Conservation (phyloP, 2,329 filamentous ascomycete species). For the Botrytis elliptica region DNA sequence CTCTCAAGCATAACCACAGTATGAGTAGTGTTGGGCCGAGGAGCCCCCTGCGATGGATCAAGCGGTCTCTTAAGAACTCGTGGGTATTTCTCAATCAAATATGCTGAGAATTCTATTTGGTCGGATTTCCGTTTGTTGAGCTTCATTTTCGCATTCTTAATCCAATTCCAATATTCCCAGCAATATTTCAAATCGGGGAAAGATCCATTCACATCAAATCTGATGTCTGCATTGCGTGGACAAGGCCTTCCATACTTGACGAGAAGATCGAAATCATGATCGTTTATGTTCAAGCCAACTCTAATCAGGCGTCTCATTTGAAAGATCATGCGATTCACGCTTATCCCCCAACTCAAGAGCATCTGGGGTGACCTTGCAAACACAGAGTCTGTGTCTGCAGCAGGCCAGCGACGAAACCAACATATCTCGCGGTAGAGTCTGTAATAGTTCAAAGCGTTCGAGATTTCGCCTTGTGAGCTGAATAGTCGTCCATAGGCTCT, state of each 20-base stretch:
- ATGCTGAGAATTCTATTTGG: background rate
- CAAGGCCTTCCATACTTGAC: background rate
- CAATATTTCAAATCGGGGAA: background rate
- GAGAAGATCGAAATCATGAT: conserved; percentile 11
- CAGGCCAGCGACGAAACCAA: background rate
- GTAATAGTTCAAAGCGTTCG: background rate
- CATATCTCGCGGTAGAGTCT: conserved; percentile 7
- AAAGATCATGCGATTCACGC: background rate
- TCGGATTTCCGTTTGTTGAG: conserved; percentile 3
- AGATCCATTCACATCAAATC: fast-evolving
- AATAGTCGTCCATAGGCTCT: background rate
- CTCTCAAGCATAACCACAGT: background rate
- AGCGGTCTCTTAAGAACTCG: conserved; percentile 1
- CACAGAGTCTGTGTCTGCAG: background rate
- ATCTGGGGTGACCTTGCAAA: background rate
- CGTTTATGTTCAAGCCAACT: background rate
- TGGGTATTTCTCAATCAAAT: conserved; percentile 4
- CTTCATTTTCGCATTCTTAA: background rate
- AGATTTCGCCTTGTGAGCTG: background rate
- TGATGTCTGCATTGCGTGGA: background rate
- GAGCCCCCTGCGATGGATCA: conserved; percentile 1
- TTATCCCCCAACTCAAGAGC: background rate
- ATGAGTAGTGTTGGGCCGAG: conserved; percentile 2
- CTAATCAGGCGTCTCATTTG: background rate
- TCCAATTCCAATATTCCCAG: conserved; percentile 9